These are phyloP conservation scores for Funneliformis geosporum DNA, from an alignment of 192 early-diverging fungal genomes.

Conservation along the genomic window DNA sequence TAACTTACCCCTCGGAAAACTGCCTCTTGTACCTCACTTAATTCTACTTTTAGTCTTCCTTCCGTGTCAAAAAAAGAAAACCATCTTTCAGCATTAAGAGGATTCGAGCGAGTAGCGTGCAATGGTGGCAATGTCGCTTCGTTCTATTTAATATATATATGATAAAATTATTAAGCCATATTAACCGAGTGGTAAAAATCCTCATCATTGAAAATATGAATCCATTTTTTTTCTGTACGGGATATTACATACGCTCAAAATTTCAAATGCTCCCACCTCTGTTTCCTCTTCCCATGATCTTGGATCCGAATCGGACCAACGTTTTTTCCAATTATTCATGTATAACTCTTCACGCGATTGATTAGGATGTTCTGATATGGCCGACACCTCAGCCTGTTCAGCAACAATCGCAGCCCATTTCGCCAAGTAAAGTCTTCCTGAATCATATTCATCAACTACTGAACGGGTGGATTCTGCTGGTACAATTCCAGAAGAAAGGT, in stretches of 20 bases:
- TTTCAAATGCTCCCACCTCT: slow-evolving; percentile 46
- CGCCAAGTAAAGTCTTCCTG: slow-evolving; percentile 74
- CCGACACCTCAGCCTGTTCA: slow-evolving; percentile 32
- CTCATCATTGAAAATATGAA: neutral
- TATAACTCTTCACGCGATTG: neutral
- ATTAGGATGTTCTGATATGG: slow-evolving; percentile 30
- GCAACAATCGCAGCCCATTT: slow-evolving; percentile 72
- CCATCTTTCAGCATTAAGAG: slow-evolving; percentile 71
- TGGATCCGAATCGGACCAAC: neutral
- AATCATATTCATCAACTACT: slow-evolving; percentile 77
- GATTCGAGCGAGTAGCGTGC: slow-evolving; percentile 49
- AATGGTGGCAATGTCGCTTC: slow-evolving; percentile 49
- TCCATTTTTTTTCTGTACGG: neutral
- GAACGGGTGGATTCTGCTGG: slow-evolving; percentile 58
- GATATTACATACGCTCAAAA: slow-evolving; percentile 39
- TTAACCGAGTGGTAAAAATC: neutral
- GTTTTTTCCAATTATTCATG: slow-evolving; percentile 34
- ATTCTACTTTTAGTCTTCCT: slow-evolving; percentile 50
- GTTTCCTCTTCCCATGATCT: slow-evolving; percentile 45
- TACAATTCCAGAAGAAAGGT: slow-evolving; percentile 49
- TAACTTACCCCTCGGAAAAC: slow-evolving; percentile 61
- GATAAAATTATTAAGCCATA: neutral
- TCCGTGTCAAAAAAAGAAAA: slow-evolving; percentile 64
- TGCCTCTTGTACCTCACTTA: slow-evolving; percentile 54
- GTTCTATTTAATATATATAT: slow-evolving; percentile 29